These are phyloP conservation scores for Metarhizium guizhouense DNA, from an alignment of 2,329 filamentous ascomycete genomes.

Conservation along the genomic window DNA sequence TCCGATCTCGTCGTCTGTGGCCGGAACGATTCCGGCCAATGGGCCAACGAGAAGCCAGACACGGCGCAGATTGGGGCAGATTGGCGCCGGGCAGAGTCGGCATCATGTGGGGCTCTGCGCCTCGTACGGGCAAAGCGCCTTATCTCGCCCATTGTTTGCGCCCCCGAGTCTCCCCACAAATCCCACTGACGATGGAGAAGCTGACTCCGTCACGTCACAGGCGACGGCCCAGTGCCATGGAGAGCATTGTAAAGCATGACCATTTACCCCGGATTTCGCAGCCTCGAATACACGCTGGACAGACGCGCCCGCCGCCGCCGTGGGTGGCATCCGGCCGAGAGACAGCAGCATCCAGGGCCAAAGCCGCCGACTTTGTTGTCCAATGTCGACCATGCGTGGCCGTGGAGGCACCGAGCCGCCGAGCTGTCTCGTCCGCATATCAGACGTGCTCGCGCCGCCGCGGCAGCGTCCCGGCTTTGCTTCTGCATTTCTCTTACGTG, in stretches of 20 bases:
- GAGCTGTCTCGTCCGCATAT: neutral
- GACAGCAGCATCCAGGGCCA: too few species aligned
- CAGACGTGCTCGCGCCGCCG: neutral
- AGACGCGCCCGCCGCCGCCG: neutral
- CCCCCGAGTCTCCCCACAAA: too few species aligned
- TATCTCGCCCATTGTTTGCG: neutral
- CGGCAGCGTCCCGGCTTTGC: neutral
- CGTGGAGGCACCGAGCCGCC: neutral
- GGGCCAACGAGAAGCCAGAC: conserved; percentile 7
- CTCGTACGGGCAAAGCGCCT: neutral
- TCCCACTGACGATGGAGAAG: too few species aligned
- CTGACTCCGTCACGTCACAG: too few species aligned
- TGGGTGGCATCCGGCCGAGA: too few species aligned
- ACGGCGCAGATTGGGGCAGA: neutral
- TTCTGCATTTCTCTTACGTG: conserved; percentile 17
- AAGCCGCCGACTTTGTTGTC: too few species aligned
- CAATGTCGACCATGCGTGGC: neutral
- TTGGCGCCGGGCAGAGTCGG: conserved; percentile 15
- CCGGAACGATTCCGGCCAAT: conserved; percentile 26
- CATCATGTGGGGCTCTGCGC: conserved; percentile 6
- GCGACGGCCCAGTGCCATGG: neutral
- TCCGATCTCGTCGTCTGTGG: conserved; percentile 19
- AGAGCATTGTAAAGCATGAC: neutral
- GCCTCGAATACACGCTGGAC: neutral
- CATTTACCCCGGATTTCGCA: neutral